These are phyloP conservation scores for Dothideomycetes sp. DNA, from an alignment of 2,329 filamentous ascomycete genomes.

Conservation along the genomic window DNA sequence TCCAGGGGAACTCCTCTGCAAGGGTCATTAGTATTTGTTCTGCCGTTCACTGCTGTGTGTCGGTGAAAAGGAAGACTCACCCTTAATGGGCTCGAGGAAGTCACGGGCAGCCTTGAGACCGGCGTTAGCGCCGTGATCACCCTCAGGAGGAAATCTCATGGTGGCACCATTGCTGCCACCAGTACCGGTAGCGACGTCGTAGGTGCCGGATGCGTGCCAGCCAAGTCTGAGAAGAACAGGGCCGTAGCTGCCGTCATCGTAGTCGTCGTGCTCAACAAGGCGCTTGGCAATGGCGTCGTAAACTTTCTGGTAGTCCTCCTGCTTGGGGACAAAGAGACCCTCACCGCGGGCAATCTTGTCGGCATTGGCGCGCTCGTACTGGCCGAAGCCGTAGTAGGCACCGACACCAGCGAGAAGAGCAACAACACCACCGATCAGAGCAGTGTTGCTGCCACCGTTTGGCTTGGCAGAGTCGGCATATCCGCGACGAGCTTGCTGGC, in stretches of 20 bases:
- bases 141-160: slow-evolving; percentile 88
- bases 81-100: slow-evolving; percentile 87
- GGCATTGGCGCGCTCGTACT: slow-evolving; percentile 17
- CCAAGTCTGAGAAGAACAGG: slow-evolving; percentile 83
- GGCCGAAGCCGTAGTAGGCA: slow-evolving; percentile 53
- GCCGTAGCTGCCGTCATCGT: slow-evolving; percentile 93
- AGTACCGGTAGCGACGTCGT: slow-evolving; percentile 75
- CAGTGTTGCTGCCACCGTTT: slow-evolving; percentile 28
- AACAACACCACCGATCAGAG: slow-evolving; percentile 48
- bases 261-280: slow-evolving; percentile 83
- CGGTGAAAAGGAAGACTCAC: no score
- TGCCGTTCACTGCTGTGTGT: no score
- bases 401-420: slow-evolving; percentile 52
- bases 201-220: slow-evolving; percentile 92
- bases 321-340: slow-evolving; percentile 57
- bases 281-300: slow-evolving; percentile 75
- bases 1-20: slow-evolving; percentile 73
- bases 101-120: slow-evolving; percentile 77
- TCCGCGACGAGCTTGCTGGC: slow-evolving; percentile 62
- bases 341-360: slow-evolving; percentile 10
- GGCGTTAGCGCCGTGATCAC: slow-evolving; percentile 85
- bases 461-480: slow-evolving; percentile 51
- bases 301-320: slow-evolving; percentile 88
- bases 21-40: background rate
- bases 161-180: slow-evolving; percentile 94